phyloP scores from a whole-genome alignment of 441 rosid species.

The Corymbia citriodora region DNA sequence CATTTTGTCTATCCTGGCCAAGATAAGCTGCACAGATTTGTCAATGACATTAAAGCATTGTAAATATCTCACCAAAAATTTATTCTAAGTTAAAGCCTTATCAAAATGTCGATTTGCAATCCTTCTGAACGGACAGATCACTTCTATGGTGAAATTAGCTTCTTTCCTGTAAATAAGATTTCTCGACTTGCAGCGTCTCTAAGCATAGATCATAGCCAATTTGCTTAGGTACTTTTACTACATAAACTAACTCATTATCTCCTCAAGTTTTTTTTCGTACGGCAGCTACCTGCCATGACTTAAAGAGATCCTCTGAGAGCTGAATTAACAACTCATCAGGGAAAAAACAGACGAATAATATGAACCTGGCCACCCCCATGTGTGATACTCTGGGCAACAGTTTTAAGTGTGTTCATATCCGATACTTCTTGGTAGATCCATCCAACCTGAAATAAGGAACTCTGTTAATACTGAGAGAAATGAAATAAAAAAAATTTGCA shows the following conservation, averaged over 20 bases:
- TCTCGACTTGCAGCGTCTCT: background rate
- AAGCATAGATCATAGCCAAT: background rate
- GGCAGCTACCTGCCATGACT: background rate
- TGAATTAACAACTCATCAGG: background rate
- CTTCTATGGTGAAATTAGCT: background rate
- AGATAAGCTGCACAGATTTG: slow-evolving; percentile 39
- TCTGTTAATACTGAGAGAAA: background rate
- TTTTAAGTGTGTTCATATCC: slow-evolving; percentile 43
- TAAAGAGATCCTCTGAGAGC: background rate
- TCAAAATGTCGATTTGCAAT: background rate
- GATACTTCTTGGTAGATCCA: slow-evolving; percentile 45
- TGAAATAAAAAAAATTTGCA: background rate
- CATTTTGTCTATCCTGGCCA: slow-evolving; percentile 36
- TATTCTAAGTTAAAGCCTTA: background rate
- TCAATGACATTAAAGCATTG: background rate
- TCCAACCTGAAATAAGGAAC: slow-evolving; percentile 44
- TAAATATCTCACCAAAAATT: background rate
- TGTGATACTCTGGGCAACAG: slow-evolving; percentile 22
- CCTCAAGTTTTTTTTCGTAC: background rate
- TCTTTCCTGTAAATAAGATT: background rate
- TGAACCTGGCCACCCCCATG: slow-evolving; percentile 45
- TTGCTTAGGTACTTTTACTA: background rate
- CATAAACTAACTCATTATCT: background rate
- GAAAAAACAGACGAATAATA: slow-evolving; percentile 7
- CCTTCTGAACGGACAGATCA: background rate